Evolutionary conservation across 2,329 filamentous ascomycete genomes (phyloP), one percentile per base, ranked within the genome.

Genomic region (Teratosphaeria pseudoeucalypti): DNA sequence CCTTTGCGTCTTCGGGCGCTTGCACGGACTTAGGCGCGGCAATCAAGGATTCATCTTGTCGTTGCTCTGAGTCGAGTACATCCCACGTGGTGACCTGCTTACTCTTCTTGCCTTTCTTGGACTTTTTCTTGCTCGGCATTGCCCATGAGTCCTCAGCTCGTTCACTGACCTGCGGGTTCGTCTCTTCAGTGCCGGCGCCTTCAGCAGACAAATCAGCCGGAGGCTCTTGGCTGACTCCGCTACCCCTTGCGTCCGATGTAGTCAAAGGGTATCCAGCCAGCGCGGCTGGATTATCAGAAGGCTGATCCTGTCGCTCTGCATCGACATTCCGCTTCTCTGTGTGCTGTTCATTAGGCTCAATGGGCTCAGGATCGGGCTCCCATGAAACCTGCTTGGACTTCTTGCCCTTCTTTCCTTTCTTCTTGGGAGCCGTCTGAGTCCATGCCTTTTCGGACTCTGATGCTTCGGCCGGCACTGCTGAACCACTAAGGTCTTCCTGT

Each of bases 51-150:
- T 52, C 26, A 27, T 54, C 56, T n/a, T 27, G 34, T 57, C 39
- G 16, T 23, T 19, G 43, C 19, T 49, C 43, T 10, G 16, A 11
- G 16, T 23, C 43, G 16, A 49, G n/a, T 6, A 10, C n/a, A 19
- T 49, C 43, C 43, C 16, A 49, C 5, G 43, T 6, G 16, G 19
- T 19, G 43, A 57, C 34, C 57, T 60, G 58, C 54, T 61, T 62
- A 16, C 54, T 54, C 59, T 68, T 68, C 37, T 68, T 67, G 43
- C 61, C 64, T 58, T 68, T 68, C 58, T 70, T 68, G 56, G 64
- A 63, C 58, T 68, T 60, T 43, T 58, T 58, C 29, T 43, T 47
- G 39, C 55, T 63, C 26, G 52, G 56, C 19, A 56, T n/a, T 9
- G 59, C 52, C 54, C 55, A 57, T 26, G 39, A 58, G 6, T 57